Percentiles rank a stretch among this genome's conserved stretches.
These are phyloP conservation scores for Fulvia fulva DNA, from an alignment of 2,329 filamentous ascomycete species.

Conservation along the genomic window DNA sequence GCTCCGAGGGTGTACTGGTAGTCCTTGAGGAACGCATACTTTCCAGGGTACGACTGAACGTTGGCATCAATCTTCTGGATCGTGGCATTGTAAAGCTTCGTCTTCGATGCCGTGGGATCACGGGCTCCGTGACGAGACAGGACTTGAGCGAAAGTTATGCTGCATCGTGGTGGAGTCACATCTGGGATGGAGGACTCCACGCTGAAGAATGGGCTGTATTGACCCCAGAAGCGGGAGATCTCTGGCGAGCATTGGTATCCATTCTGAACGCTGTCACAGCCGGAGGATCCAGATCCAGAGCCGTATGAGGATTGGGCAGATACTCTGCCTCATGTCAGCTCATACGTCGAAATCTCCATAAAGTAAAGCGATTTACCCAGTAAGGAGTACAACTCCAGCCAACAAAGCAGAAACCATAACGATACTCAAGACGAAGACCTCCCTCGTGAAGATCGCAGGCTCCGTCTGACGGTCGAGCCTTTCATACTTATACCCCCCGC, in stretches of 20 bases:
- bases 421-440: background rate
- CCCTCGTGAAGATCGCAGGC: background rate
- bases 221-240: slow-evolving; percentile 69
- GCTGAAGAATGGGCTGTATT: slow-evolving; percentile 81
- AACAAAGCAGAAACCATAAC: slow-evolving; percentile 11
- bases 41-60: slow-evolving; percentile 53
- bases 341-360: background rate
- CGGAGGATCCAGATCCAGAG: background rate
- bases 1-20: slow-evolving; percentile 69
- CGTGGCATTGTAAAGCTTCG: slow-evolving; percentile 58
- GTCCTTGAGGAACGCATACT: slow-evolving; percentile 65
- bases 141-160: slow-evolving; percentile 73
- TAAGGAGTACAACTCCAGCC: slow-evolving; percentile 14
- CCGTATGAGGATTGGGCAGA: slow-evolving; percentile 1
- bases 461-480: background rate
- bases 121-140: slow-evolving; percentile 82
- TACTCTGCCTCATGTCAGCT: slow-evolving; percentile 7
- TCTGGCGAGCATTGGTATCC: slow-evolving; percentile 62
- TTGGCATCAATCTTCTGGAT: slow-evolving; percentile 63
- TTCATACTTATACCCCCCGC: slow-evolving; percentile 5
- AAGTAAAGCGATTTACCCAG: slow-evolving; percentile 10
- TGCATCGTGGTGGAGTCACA: slow-evolving; percentile 62
- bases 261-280: slow-evolving; percentile 30
- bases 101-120: slow-evolving; percentile 70
- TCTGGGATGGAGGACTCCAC: slow-evolving; percentile 63